These are phyloP conservation scores for Ogataea nakhonphanomensis DNA, from an alignment of 805 yeast genomes.

Conservation along the genomic window DNA sequence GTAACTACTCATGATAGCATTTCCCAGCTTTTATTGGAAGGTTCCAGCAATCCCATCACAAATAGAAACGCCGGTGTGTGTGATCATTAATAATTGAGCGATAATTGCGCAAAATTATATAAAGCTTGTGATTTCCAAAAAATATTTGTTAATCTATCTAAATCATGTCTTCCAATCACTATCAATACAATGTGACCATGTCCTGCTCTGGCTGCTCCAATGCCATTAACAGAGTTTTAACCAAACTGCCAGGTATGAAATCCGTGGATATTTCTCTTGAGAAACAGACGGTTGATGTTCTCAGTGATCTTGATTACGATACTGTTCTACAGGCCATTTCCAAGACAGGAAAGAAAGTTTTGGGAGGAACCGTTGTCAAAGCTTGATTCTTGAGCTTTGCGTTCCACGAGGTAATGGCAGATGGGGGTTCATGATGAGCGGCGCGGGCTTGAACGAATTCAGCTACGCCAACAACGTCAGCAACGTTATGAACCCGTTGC, in stretches of 20 bases:
- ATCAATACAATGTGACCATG: slow-evolving; percentile 82
- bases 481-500: too few species aligned
- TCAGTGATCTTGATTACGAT: slow-evolving; percentile 63
- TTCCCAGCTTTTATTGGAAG: too few species aligned
- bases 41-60: too few species aligned
- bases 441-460: too few species aligned
- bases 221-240: slow-evolving; percentile 78
- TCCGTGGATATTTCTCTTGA: slow-evolving; percentile 72
- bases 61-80: too few species aligned
- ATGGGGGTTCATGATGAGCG: too few species aligned
- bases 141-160: neutral
- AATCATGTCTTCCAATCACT: slow-evolving; percentile 53
- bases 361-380: slow-evolving; percentile 52
- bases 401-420: too few species aligned
- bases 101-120: slow-evolving; percentile 1
- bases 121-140: slow-evolving; percentile 4
- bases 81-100: slow-evolving; percentile 3
- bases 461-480: too few species aligned
- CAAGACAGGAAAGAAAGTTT: slow-evolving; percentile 87
- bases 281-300: slow-evolving; percentile 77
- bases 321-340: slow-evolving; percentile 75
- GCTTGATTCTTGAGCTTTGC: neutral
- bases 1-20: too few species aligned
- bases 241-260: slow-evolving; percentile 69
- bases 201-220: slow-evolving; percentile 83